These are phyloP conservation scores for Parafenestella ontariensis DNA, from an alignment of 2,329 filamentous ascomycete species.

Conservation along the genomic window DNA sequence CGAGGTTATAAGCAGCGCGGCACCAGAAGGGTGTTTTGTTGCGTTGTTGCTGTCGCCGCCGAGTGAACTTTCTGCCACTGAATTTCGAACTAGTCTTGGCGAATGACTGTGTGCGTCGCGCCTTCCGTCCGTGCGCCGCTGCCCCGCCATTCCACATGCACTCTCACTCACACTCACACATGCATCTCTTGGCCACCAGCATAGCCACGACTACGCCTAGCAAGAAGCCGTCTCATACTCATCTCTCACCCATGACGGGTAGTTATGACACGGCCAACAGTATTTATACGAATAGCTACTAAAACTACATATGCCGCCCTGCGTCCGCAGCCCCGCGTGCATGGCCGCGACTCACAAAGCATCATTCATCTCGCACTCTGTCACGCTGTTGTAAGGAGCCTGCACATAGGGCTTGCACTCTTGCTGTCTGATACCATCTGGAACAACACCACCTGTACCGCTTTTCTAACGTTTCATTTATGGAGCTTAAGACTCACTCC, in stretches of 20 bases:
- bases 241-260: too few relatives aligned
- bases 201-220: too few relatives aligned
- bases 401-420: background rate
- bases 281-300: conserved; percentile 42
- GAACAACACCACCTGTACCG: background rate
- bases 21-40: conserved; percentile 18
- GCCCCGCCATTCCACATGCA: conserved; percentile 15
- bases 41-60: conserved; percentile 20
- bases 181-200: too few relatives aligned
- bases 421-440: background rate
- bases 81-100: conserved; percentile 29
- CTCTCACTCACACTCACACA: too few relatives aligned
- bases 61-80: conserved; percentile 18
- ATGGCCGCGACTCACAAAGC: conserved; percentile 1
- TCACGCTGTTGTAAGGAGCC: background rate
- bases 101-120: conserved; percentile 20
- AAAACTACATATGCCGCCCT: conserved; percentile 39
- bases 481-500: background rate
- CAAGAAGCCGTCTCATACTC: too few relatives aligned
- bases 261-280: conserved; percentile 7
- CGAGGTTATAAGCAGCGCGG: conserved; percentile 22
- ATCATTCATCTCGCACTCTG: background rate
- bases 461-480: background rate
- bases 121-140: background rate
- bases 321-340: conserved; percentile 2